These are phyloP conservation scores for Mercurialis annua DNA, from an alignment of 345 rosid species.

Conservation along the genomic window DNA sequence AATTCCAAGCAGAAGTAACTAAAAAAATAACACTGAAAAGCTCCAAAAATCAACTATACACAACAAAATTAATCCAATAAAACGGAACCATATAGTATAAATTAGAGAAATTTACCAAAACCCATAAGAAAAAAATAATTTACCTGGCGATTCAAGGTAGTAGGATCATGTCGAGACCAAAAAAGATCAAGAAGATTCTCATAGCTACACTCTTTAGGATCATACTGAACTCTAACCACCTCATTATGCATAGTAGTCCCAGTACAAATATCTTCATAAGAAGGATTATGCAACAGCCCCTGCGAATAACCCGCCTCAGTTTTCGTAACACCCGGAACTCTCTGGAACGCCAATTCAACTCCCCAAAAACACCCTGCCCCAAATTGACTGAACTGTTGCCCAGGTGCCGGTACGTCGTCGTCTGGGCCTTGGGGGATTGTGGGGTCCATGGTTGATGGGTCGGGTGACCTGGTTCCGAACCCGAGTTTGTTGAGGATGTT, in stretches of 20 bases:
- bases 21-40: not conserved
- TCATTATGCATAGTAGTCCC: conserved; percentile 70
- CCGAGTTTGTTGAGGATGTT: conserved; percentile 88
- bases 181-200: conserved; percentile 70
- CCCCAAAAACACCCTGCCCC: conserved; percentile 99
- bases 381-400: conserved; percentile 73
- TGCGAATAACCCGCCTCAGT: conserved; percentile 87
- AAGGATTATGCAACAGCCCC: conserved; percentile 59
- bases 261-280: conserved; percentile 72
- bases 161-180: conserved; percentile 94
- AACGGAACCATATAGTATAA: no score
- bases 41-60: not conserved
- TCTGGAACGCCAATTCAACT: conserved; percentile 81
- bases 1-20: no score
- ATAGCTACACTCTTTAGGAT: conserved; percentile 67
- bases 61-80: not conserved
- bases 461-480: conserved; percentile 50
- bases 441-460: conserved; percentile 50
- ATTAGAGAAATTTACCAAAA: not conserved
- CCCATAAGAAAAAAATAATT: conserved; percentile 20
- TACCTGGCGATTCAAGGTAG: conserved; percentile 94
- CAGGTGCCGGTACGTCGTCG: conserved; percentile 66
- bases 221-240: conserved; percentile 85
- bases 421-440: conserved; percentile 71
- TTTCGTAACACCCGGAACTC: conserved; percentile 67